Conservation (phyloP, 495 filamentous ascomycete species). For the Wilcoxina mikolae region DNA sequence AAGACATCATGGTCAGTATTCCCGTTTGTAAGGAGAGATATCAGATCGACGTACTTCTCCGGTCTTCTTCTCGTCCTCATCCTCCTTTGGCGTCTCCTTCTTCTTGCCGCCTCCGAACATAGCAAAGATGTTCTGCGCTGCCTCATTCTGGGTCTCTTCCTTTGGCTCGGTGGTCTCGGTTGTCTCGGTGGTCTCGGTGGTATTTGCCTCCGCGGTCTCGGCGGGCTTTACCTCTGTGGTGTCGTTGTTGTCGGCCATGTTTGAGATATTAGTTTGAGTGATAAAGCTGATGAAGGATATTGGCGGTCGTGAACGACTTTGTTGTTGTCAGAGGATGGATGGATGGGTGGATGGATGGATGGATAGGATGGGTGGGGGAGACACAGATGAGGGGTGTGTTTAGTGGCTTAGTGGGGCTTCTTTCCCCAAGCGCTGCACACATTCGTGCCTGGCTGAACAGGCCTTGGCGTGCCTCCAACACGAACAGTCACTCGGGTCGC, state of each 20-base stretch:
- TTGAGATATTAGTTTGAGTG: background rate
- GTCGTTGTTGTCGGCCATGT: constrained; percentile 6
- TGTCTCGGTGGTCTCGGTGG: constrained; percentile 18
- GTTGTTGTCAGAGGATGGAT: background rate
- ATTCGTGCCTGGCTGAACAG: background rate
- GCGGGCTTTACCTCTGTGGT: too few relatives aligned
- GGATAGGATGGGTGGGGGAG: constrained; percentile 3
- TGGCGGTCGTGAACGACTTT: too few relatives aligned
- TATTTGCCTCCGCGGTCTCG: too few relatives aligned
- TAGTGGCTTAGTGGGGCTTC: background rate
- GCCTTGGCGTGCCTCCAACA: background rate
- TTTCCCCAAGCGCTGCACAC: background rate
- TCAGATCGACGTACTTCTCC: constrained; percentile 33
- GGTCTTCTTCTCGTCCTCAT: constrained; percentile 47
- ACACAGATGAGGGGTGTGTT: constrained; percentile 5
- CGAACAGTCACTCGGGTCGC: background rate
- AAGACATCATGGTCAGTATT: constrained; percentile 18
- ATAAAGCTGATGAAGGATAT: background rate
- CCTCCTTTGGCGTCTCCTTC: constrained; percentile 67
- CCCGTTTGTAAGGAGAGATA: too few relatives aligned
- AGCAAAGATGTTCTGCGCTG: constrained; percentile 60
- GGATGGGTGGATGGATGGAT: background rate
- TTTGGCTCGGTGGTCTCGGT: constrained; percentile 16
- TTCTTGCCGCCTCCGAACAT: constrained; percentile 91
- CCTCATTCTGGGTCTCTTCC: constrained; percentile 22